Evolutionary conservation across 148 eudicot species (phyloP), one percentile per base, ranked within the genome.

Genomic region (Agrostemma githago): DNA sequence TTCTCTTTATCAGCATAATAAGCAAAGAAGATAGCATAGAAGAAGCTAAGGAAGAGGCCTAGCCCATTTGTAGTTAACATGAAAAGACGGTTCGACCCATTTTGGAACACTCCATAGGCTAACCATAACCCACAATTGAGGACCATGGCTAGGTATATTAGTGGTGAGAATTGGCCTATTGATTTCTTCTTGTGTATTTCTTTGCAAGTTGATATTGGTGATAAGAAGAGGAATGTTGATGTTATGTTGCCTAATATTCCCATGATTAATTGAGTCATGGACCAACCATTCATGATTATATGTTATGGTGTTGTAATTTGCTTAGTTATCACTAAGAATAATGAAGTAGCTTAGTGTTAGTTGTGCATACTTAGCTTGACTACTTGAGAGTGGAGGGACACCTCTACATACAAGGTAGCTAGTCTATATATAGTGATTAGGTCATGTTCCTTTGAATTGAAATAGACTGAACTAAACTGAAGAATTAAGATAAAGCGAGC

Each of bases 161-260:
- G 41, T 58, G 76, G 76, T 4, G 76, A 73, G 38, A 62, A 73
- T 62, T 73, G 57, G 10, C 59, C 76, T 42, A 73, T 62, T 62
- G 76, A 73, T 43, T 43, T 73, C 10, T 61, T 73, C 4, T 19
- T 73, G n/a, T 73, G 76, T 21, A 73, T 73, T 73, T 62, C 57
- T 44, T 62, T 61, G 68, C 76, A 73, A 42, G 76, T 73, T 73
- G 76, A 63, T 12, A 73, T 61, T 62, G 76, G 76, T 61, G 76
- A 73, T 40, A 73, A 12, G 38, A 42, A 73, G 6, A 73, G 68
- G 14, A 73, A 73, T 42, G 68, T 61, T 73, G 76, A 61, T 43
- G 66, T 61, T 43, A 73, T 8, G 15, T 73, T 73, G 20, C 76
- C 76, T 73, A 73, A 40, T 8, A 73, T 43, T 73, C 68, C 76